Base-by-base conservation (phyloP, 371 early-diverging fungal genomes). In the Phascolomyces articulosus region DNA sequence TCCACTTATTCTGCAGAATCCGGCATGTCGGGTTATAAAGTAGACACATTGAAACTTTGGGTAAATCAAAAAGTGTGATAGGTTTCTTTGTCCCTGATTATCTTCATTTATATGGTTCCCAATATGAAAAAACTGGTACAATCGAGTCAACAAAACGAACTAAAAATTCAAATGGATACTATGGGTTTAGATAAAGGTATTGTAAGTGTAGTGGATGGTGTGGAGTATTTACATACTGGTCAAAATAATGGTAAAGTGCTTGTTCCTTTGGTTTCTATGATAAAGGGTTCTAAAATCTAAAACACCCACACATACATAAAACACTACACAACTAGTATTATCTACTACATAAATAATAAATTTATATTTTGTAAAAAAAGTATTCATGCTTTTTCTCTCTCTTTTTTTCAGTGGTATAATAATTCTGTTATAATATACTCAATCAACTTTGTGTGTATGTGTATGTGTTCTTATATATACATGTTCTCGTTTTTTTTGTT, bases 171-270 rank as follows among this genome's bases (percentile, higher is more conserved):
- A 18, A 47, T 85, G 13, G 84, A 87, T 55, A 63, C 59, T 70
- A 70, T 59, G 21, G 75, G 74, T 7, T 73, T 78, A 9, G 61
- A 27, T 9, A n/a, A n/a, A n/a, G 83, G 83, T 13, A 71, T 87
- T 48, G 76, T 73, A 2, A 47, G 65, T 15, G 74, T 85, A 9
- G 71, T 73, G 3, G 55, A 72, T 1, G 87, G 69, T 20, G 82
- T 87, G 31, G 70, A 71, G 20, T 78, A 78, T 58, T 63, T 87
- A 41, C 73, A 77, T 40, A 27, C 62, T 2, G 85, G 87, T 29
- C 80, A 82, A 55, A 87, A 83, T 65, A 79, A 72, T 51, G 87
- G 87, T 13, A 87, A 87, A 67, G 80, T 85, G 10, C 71, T 85
- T 41, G 71, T 87, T 3, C 61, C 77, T 13, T 38, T 38, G 38